phyloP scores from a whole-genome alignment of 306 rosid species.

The apple (Malus domestica) region DNA sequence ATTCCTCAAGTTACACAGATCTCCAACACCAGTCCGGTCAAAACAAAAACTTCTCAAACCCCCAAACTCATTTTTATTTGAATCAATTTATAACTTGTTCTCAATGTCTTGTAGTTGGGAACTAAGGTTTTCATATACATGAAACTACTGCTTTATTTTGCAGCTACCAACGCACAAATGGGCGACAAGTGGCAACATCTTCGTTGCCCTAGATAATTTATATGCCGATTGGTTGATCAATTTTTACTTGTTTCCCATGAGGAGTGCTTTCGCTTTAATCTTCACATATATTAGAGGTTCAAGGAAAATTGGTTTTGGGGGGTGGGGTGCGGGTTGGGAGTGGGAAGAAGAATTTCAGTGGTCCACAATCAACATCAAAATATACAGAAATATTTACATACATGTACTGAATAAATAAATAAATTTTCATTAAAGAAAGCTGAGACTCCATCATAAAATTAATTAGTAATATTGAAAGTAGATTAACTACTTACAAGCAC shows the following conservation, averaged over 20 bases:
- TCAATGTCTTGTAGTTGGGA: constrained; percentile 27
- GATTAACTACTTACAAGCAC: too few species aligned
- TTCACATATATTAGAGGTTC: background rate
- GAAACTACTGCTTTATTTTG: constrained; percentile 13
- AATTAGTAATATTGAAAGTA: too few species aligned
- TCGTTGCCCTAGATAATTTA: constrained; percentile 13
- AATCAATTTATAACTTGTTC: constrained; percentile 17
- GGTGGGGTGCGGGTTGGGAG: too few species aligned
- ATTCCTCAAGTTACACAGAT: constrained; percentile 32
- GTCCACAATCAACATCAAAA: background rate
- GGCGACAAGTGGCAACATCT: constrained; percentile 47
- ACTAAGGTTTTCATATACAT: constrained; percentile 14
- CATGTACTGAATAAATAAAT: too few species aligned
- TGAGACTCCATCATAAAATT: too few species aligned
- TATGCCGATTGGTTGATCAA: background rate
- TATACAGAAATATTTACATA: too few species aligned
- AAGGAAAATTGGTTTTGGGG: background rate
- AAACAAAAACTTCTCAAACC: constrained; percentile 23
- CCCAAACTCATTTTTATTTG: constrained; percentile 7
- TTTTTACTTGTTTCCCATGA: background rate
- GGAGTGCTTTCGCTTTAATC: background rate
- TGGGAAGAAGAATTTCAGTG: background rate
- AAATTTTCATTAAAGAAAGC: too few species aligned
- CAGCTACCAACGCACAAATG: constrained; percentile 25
- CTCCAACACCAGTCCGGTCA: constrained; percentile 18